Percentiles rank a stretch among this genome's conserved stretches.
phyloP scores from a whole-genome alignment of 1,139 yeast genomes.

The Suhomyces guaymorum region DNA sequence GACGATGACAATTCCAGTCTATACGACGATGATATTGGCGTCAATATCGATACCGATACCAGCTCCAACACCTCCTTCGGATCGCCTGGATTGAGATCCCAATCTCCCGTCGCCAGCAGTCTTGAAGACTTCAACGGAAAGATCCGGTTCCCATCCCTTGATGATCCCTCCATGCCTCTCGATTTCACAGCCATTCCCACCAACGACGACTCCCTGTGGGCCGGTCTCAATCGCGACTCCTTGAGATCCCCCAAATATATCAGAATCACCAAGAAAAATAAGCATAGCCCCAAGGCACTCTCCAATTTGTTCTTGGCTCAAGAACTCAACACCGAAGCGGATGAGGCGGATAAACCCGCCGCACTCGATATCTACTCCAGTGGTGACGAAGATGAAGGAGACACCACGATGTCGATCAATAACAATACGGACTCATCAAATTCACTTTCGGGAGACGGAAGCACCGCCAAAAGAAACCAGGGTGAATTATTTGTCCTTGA shows the following conservation, averaged over 20 bases:
- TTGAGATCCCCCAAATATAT: conserved; percentile 56
- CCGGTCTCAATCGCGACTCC: conserved; percentile 39
- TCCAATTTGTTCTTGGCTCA: conserved; percentile 77
- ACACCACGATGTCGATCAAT: neutral
- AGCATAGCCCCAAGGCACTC: conserved; percentile 45
- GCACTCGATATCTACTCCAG: conserved; percentile 5
- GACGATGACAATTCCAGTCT: conserved; percentile 17
- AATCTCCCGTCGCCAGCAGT: conserved; percentile 6
- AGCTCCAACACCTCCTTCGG: conserved; percentile 3
- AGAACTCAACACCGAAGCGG: conserved; percentile 48
- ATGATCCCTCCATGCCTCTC: conserved; percentile 1
- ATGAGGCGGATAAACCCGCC: neutral
- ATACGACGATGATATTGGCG: conserved; percentile 15
- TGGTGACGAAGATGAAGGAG: conserved; percentile 6
- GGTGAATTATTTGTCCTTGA: conserved; percentile 70
- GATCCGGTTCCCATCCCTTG: conserved; percentile 10
- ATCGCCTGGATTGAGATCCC: conserved; percentile 2
- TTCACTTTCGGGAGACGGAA: conserved; percentile 6
- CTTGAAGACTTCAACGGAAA: conserved; percentile 8
- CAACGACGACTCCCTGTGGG: conserved; percentile 28
- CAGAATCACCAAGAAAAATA: conserved; percentile 47
- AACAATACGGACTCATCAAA: neutral
- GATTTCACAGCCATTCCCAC: conserved; percentile 3
- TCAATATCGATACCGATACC: conserved; percentile 4
- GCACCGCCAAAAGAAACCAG: conserved; percentile 14